Evolutionary conservation across 495 filamentous ascomycete genomes (phyloP), one percentile per base, ranked within the genome.

Genomic region (Penicillium longicatenatum): DNA sequence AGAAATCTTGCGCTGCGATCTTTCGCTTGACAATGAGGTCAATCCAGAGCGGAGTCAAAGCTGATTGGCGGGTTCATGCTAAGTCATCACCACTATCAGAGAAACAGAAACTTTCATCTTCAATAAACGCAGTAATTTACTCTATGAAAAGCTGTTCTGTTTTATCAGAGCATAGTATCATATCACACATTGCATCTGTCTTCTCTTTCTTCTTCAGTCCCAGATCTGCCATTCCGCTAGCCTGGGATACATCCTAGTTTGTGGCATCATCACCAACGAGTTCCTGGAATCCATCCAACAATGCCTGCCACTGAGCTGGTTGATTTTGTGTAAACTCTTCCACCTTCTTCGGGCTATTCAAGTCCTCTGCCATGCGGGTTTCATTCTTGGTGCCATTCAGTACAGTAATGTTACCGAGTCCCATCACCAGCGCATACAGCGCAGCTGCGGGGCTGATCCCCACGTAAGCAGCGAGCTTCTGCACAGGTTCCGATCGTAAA

Each of bases 331-430:
- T 73, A 61, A 83, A 85, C 49, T 57, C 59, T 55, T 77, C 73
- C 35, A 90, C 72, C 37, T 61, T 71, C 53, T 73, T 70, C n/a
- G 82, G 59, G 4, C 79, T 82, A 42, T 79, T 77, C 56, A 92
- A 62, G 69, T 93, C 89, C 39, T 76, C 79, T 57, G 66, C 72
- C 90, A 93, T 93, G 37, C 82, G 82, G 50, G 61, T 74, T 59
- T 73, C 66, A 35, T 81, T 83, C 26, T 77, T 88, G 6, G 89
- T 93, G 26, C 90, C 90, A 66, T 92, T 84, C 61, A 93, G 67
- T 29, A 92, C 75, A 2, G 79, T 75, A 12, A 85, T 78, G 48
- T 79, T 64, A 22, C 74, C 76, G n/a, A 89, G 71, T 2, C 82
- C 79, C 52, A 90, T 65, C 21, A 92, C 78, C 29, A 93, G 77